Evolutionary conservation across 164 flowering plant species (phyloP).

Genomic region (Vitis rupestris): DNA sequence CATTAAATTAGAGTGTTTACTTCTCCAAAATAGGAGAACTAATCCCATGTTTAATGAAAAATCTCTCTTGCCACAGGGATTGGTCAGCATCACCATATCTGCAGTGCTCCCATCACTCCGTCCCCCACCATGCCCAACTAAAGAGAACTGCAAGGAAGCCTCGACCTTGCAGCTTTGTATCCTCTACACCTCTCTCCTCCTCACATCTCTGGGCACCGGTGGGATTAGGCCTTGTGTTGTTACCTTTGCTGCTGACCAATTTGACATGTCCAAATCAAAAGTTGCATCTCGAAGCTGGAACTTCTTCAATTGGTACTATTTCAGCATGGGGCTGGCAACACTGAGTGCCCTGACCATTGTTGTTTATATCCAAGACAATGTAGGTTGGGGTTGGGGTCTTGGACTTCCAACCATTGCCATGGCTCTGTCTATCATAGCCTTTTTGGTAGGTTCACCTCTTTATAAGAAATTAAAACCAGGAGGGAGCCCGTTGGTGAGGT

Average conservation of each 20-base stretch:
- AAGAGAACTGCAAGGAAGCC: constrained; percentile 56
- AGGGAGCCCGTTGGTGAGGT: constrained; percentile 59
- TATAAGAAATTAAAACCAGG: constrained; percentile 45
- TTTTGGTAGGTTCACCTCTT: constrained; percentile 48
- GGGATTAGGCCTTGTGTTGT: constrained; percentile 70
- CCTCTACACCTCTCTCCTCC: constrained; percentile 57
- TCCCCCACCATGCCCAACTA: constrained; percentile 60
- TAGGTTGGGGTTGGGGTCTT: constrained; percentile 83
- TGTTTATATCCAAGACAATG: constrained; percentile 71
- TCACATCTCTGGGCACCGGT: constrained; percentile 55
- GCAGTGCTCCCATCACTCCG: constrained; percentile 46
- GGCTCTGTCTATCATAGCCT: constrained; percentile 51
- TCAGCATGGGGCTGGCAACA: constrained; percentile 61
- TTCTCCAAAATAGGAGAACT: too few relatives aligned
- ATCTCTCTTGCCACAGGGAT: constrained; percentile 37
- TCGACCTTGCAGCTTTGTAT: constrained; percentile 49
- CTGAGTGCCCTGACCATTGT: constrained; percentile 54
- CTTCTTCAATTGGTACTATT: constrained; percentile 69
- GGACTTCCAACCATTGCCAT: constrained; percentile 61
- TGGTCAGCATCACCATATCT: constrained; percentile 53
- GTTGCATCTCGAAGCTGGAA: constrained; percentile 37
- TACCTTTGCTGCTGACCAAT: constrained; percentile 68
- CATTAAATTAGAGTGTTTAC: too few relatives aligned
- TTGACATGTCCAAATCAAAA: constrained; percentile 47
- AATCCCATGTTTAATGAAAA: neutral